These are phyloP conservation scores for Mortierella hygrophila DNA, from an alignment of 192 early-diverging fungal species.

Conservation along the genomic window DNA sequence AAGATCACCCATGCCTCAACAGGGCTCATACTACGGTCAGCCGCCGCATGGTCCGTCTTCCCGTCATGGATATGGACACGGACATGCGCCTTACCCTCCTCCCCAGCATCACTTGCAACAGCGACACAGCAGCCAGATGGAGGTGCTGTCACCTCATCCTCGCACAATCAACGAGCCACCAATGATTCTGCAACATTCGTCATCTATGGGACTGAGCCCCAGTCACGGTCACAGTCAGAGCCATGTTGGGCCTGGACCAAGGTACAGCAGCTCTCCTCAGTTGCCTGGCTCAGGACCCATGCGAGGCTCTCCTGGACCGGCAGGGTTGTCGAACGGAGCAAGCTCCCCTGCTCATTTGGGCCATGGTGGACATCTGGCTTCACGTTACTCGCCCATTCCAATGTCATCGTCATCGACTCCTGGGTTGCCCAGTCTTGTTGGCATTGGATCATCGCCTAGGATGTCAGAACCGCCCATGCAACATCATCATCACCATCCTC, in stretches of 20 bases:
- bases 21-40: constrained; percentile 36
- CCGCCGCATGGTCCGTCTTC: constrained; percentile 13
- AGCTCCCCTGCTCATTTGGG: constrained; percentile 41
- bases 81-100: constrained; percentile 10
- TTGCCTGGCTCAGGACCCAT: constrained; percentile 26
- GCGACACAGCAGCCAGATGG: constrained; percentile 29
- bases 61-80: constrained; percentile 12
- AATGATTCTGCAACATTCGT: constrained; percentile 18
- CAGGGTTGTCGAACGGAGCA: constrained; percentile 13
- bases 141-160: constrained; percentile 28
- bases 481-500: constrained; percentile 16
- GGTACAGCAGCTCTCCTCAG: constrained; percentile 48
- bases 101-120: constrained; percentile 10
- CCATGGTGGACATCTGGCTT: constrained; percentile 32
- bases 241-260: constrained; percentile 28
- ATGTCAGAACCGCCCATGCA: constrained; percentile 24
- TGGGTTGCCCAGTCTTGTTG: constrained; percentile 15
- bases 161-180: constrained; percentile 14
- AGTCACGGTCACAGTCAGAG: constrained; percentile 24
- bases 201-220: not conserved
- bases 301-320: constrained; percentile 30
- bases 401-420: constrained; percentile 23
- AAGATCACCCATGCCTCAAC: constrained; percentile 39
- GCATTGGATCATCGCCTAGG: constrained; percentile 26
- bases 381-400: constrained; percentile 32